Base-by-base conservation (phyloP, 1,139 yeast species). In the Hanseniaspora uvarum region DNA sequence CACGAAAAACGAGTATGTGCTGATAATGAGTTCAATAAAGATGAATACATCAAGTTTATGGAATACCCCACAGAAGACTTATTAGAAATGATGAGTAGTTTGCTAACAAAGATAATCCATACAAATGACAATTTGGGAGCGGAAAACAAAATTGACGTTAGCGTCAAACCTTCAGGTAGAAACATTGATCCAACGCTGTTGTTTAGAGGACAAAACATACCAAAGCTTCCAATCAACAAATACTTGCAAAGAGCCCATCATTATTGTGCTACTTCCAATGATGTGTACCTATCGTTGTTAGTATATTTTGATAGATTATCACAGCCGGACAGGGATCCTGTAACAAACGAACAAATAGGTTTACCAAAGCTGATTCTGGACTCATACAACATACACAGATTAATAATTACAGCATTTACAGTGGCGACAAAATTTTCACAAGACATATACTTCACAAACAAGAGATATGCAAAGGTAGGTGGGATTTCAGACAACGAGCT, bases 231-330 rank as follows among this genome's bases (percentile, higher is more conserved):
- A 10, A 75, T 94, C 52, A 89, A 87, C 64, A 94, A 95, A 18
- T 92, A 92, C 66, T 74, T 92, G 57, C 78, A 88, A 40, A 79
- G 98, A 63, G 94, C 92, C 31, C 77, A 92, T 65, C 92, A 89
- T 68, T 94, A 92, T 69, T 92, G 99, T 68, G 98, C 99, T 0
- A 94, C 94, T 21, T 89, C 98, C 1, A 92, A 92, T 68, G 98
- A 94, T 65, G 97, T 94, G 31, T 92, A 89, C 67, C 72, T 92
- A 52, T 83, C 95, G 36, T 70, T 94, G 54, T 72, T 92, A 60
- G 97, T 94, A 26, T 94, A 92, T 68, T 88, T 92, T 70, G 99
- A 92, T 69, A 73, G 98, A 59, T 87, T 92, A 54, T 95, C 96
- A 18, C 86, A 86, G 12, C 48, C 48, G 5, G 16, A 44, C n/a